Conservation (phyloP, 202 grass and related monocot genomes). For the Schoenoplectus triqueter region DNA sequence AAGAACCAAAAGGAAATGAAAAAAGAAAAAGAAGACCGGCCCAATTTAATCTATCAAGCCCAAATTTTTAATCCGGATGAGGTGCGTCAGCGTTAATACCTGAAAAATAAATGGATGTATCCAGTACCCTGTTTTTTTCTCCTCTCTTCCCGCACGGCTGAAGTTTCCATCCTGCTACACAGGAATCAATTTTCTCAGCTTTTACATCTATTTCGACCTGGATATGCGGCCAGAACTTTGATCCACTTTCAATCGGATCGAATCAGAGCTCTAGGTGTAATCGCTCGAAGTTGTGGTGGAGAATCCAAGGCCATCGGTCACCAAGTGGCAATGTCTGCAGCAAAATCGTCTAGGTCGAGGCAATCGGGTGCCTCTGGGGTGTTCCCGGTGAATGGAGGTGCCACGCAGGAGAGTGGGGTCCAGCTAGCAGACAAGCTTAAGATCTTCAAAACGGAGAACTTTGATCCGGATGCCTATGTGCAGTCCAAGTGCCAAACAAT, state of each 20-base stretch:
- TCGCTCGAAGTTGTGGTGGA: not conserved
- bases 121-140: not conserved
- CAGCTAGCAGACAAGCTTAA: constrained; percentile 98
- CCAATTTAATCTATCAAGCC: not conserved
- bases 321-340: constrained; percentile 64
- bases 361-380: constrained; percentile 65
- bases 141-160: not conserved
- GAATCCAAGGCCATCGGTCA: constrained; percentile 39
- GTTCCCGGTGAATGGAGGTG: constrained; percentile 51
- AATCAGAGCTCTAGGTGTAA: not conserved
- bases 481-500: constrained; percentile 98
- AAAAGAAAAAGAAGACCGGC: not conserved
- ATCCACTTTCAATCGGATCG: not conserved
- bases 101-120: not conserved
- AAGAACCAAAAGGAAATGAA: not conserved
- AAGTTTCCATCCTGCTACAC: not conserved
- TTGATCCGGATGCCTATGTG: constrained; percentile 95
- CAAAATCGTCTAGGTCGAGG: constrained; percentile 85
- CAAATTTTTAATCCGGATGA: not conserved
- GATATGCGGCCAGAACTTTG: not conserved
- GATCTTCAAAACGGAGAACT: constrained; percentile 99
- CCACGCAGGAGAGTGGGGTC: constrained; percentile 63
- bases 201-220: constrained; percentile 7
- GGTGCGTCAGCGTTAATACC: no score
- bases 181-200: not conserved